Evolutionary conservation across 2,329 filamentous ascomycete species (phyloP), one percentile per base, ranked within the genome.

Genomic region (Colletotrichum gloeosporioides): DNA sequence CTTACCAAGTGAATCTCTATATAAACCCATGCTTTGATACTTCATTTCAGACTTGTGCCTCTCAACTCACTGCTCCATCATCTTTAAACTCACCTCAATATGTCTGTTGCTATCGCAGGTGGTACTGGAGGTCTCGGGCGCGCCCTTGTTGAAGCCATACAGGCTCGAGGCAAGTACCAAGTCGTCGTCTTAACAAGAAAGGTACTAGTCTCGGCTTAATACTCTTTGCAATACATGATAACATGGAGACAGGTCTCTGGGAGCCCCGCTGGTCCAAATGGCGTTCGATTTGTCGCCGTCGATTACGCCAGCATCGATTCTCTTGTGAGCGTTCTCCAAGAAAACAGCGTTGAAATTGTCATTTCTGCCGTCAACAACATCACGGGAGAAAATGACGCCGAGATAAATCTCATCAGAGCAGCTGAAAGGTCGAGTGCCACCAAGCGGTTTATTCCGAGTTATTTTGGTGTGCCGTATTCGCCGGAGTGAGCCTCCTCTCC

Each of bases 111-210:
- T 65, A 83, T 89, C n/a, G 85, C 86, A 15, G 88, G 88, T 64
- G 88, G 88, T 8, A 86, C 84, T 2, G 87, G 87, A 22, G 82
- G 81, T 10, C 80, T 89, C 4, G 88, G 88, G 8, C 84, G 83
- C 32, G 84, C 86, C 1, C 82, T 90, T 34, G 85, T 89, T n/a
- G 87, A 90, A 25, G 85, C 82, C 27, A 76, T 89, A n/a, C 77
- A 76, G 16, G 82, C 78, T 34, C 80, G 75, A 22, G 82, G 70
- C 55, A 83, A 83, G 29, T 82, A 86, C 71, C 69, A 86, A 25
- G 81, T 88, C 8, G 79, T 87, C 57, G 81, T 88, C 4, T 76
- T 89, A 4, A 73, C 71, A 25, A 69, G 65, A 53, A 69, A 69
- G 29, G 62, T 61, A 34, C 7, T 31, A 10, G 8, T 6, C 15